Percentiles rank a stretch among this genome's conserved stretches.
Evolutionary conservation across 805 yeast species (phyloP).

Genomic region (Saccharomycopsis synnaedendra): DNA sequence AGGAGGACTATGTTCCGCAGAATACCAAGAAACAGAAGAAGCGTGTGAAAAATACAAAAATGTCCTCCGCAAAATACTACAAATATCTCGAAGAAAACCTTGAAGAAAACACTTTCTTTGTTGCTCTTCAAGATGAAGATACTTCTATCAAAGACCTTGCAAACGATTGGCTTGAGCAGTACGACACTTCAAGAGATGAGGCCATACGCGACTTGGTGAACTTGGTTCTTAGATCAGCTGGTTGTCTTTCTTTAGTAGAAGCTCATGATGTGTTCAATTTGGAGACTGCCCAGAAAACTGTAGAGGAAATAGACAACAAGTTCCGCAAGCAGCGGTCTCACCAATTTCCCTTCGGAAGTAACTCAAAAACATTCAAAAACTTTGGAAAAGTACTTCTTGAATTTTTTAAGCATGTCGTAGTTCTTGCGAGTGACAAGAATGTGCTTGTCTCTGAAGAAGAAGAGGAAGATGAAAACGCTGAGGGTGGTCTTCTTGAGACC

Average conservation of each 20-base stretch:
- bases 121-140: conserved; percentile 38
- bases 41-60: neutral
- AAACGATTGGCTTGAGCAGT: conserved; percentile 46
- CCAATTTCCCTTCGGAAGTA: conserved; percentile 57
- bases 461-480: conserved; percentile 23
- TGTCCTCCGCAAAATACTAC: conserved; percentile 3
- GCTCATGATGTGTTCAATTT: conserved; percentile 65
- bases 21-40: neutral
- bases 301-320: conserved; percentile 55
- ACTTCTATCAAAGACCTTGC: conserved; percentile 41
- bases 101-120: conserved; percentile 36
- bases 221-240: conserved; percentile 57
- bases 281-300: conserved; percentile 63
- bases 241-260: conserved; percentile 54
- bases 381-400: conserved; percentile 43
- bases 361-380: conserved; percentile 32
- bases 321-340: conserved; percentile 51
- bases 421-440: conserved; percentile 50
- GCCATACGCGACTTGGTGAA: conserved; percentile 59
- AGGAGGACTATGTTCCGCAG: conserved; percentile 1
- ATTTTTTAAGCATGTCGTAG: conserved; percentile 43
- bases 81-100: conserved; percentile 21
- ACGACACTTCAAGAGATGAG: conserved; percentile 27
- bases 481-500: conserved; percentile 34
- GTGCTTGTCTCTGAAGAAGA: conserved; percentile 28